Evolutionary conservation across 106 monocot species (phyloP).

Genomic region (Allium cepa): DNA sequence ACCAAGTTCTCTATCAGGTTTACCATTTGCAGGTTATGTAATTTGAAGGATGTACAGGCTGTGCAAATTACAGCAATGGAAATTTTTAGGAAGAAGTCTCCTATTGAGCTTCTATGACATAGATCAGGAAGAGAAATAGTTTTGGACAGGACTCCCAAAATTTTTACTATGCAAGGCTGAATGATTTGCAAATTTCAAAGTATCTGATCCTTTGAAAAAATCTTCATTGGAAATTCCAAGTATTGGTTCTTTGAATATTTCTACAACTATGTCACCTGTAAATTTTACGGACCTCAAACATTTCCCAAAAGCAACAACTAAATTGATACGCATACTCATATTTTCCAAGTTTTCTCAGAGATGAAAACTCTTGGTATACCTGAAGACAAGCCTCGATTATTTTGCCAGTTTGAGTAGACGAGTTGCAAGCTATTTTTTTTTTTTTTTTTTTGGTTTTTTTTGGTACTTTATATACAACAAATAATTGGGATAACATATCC

Average conservation of each 20-base stretch:
- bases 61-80: constrained; percentile 46
- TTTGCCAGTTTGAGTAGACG: constrained; percentile 1
- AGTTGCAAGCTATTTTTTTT: background rate
- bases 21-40: constrained; percentile 17
- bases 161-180: constrained; percentile 7
- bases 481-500: too few species aligned
- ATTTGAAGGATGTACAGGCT: constrained; percentile 32
- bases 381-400: constrained; percentile 2
- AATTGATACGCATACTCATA: constrained; percentile 11
- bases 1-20: constrained; percentile 10
- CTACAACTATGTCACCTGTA: constrained; percentile 2
- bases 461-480: too few species aligned
- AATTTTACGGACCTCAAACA: constrained; percentile 1
- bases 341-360: constrained; percentile 8
- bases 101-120: background rate
- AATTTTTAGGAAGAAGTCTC: constrained; percentile 27
- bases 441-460: too few species aligned
- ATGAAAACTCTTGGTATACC: constrained; percentile 26
- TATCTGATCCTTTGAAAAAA: background rate
- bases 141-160: constrained; percentile 9
- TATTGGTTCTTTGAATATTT: constrained; percentile 9
- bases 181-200: constrained; percentile 1
- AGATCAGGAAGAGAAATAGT: constrained; percentile 17
- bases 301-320: constrained; percentile 10
- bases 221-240: too few species aligned